These are phyloP conservation scores for Raphanus raphanistrum DNA, from an alignment of 345 rosid species.

Conservation along the genomic window DNA sequence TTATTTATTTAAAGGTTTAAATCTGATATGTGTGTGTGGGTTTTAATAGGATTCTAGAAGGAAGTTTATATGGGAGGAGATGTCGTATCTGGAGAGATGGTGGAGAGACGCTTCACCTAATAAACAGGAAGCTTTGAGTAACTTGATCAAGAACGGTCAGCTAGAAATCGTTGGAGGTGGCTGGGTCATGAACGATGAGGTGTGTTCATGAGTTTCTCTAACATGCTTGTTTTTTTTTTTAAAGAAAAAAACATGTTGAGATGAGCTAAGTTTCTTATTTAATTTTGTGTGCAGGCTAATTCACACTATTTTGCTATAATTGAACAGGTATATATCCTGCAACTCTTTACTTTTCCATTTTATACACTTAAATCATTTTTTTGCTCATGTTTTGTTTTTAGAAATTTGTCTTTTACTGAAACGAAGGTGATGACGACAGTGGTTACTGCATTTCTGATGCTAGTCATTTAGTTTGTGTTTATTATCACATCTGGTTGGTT, in stretches of 20 bases:
- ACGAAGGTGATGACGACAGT: neutral
- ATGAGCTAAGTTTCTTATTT: slow-evolving; percentile 28
- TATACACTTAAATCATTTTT: neutral
- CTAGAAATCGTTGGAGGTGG: slow-evolving; percentile 99
- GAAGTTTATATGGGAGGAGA: slow-evolving; percentile 99
- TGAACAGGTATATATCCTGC: slow-evolving; percentile 67
- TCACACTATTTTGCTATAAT: slow-evolving; percentile 94
- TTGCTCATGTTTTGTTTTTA: slow-evolving; percentile 5
- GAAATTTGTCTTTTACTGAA: neutral
- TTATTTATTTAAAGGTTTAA: too few relatives aligned
- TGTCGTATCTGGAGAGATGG: slow-evolving; percentile 98
- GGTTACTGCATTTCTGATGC: slow-evolving; percentile 10
- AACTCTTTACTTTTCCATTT: neutral
- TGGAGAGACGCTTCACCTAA: slow-evolving; percentile 87
- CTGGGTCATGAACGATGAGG: slow-evolving; percentile 99
- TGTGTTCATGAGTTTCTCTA: slow-evolving; percentile 33
- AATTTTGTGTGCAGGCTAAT: slow-evolving; percentile 75
- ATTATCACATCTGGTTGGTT: slow-evolving; percentile 16
- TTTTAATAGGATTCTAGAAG: slow-evolving; percentile 64
- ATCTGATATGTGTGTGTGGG: too few relatives aligned
- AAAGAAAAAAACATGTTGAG: too few relatives aligned
- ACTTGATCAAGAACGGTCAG: slow-evolving; percentile 87
- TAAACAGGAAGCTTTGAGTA: slow-evolving; percentile 64
- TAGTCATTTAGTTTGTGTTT: slow-evolving; percentile 18
- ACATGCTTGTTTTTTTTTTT: too few relatives aligned